Percentiles rank a stretch among this genome's conserved stretches.
Conservation (phyloP, 1,284 basidiomycete genomes). For the Cutaneotrichosporon cavernicola region DNA sequence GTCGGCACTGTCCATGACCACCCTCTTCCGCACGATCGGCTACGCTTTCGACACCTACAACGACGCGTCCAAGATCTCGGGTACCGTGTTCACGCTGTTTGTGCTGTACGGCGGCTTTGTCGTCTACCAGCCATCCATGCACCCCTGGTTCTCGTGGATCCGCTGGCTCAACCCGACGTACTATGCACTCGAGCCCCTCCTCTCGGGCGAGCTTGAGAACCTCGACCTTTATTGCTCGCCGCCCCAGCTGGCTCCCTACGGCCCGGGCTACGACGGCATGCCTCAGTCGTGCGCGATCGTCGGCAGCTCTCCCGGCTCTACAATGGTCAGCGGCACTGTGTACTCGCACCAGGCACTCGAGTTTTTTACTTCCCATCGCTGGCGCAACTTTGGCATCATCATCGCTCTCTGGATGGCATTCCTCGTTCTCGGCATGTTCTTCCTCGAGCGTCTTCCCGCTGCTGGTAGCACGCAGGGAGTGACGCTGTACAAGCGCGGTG, state of each 20-base stretch:
- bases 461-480: conserved; percentile 42
- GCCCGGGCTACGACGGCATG: conserved; percentile 38
- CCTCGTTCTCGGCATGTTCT: conserved; percentile 22
- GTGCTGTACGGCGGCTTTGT: conserved; percentile 43
- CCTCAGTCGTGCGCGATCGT: conserved; percentile 48
- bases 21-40: conserved; percentile 47
- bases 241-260: conserved; percentile 52
- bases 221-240: conserved; percentile 47
- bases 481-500: conserved; percentile 41
- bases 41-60: conserved; percentile 46
- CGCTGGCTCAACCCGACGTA: conserved; percentile 40
- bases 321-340: conserved; percentile 28
- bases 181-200: conserved; percentile 42
- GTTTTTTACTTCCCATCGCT: conserved; percentile 51
- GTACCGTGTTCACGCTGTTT: conserved; percentile 39
- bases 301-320: conserved; percentile 36
- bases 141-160: conserved; percentile 36
- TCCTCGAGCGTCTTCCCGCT: conserved; percentile 32
- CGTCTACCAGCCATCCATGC: conserved; percentile 44
- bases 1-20: conserved; percentile 35
- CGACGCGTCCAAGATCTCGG: conserved; percentile 47
- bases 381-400: conserved; percentile 57
- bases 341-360: conserved; percentile 50
- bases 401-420: conserved; percentile 46
- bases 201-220: conserved; percentile 54